Conservation (phyloP, 352 stramenopile species). For the Phytophthora rubi region DNA sequence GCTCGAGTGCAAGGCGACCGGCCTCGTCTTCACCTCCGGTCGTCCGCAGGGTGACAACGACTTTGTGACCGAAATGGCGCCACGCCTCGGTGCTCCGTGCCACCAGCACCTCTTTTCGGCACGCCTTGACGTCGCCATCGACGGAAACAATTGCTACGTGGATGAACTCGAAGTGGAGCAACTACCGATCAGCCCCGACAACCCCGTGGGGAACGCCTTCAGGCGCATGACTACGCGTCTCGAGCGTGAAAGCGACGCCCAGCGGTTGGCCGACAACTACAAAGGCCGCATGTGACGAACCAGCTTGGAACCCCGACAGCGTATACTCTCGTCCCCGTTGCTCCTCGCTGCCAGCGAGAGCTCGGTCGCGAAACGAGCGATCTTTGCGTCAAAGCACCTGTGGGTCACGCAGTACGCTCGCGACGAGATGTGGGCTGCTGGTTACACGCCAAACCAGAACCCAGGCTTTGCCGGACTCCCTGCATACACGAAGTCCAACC, state of each 20-base stretch:
- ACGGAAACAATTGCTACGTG: slow-evolving; percentile 53
- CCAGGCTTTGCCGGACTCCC: slow-evolving; percentile 52
- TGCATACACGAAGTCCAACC: slow-evolving; percentile 56
- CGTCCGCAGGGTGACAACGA: slow-evolving; percentile 53
- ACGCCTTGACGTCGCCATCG: slow-evolving; percentile 75
- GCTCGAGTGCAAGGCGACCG: slow-evolving; percentile 76
- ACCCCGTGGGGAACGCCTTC: slow-evolving; percentile 54
- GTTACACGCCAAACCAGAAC: slow-evolving; percentile 71
- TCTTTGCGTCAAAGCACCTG: slow-evolving; percentile 64
- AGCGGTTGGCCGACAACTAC: slow-evolving; percentile 48
- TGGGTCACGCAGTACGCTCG: slow-evolving; percentile 74
- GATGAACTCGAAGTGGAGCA: slow-evolving; percentile 63
- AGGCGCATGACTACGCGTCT: slow-evolving; percentile 44
- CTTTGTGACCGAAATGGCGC: slow-evolving; percentile 51
- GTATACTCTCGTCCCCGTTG: slow-evolving; percentile 61
- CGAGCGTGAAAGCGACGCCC: slow-evolving; percentile 48
- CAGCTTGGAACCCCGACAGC: slow-evolving; percentile 54
- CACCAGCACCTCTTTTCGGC: slow-evolving; percentile 85
- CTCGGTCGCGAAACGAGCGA: slow-evolving; percentile 54
- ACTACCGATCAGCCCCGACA: slow-evolving; percentile 38
- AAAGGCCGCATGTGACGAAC: slow-evolving; percentile 72
- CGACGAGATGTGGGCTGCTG: slow-evolving; percentile 66
- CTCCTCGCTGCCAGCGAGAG: slow-evolving; percentile 53
- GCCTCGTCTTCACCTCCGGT: slow-evolving; percentile 80
- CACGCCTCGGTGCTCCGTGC: slow-evolving; percentile 63